Percentiles rank a stretch among this genome's conserved stretches.
phyloP scores from a whole-genome alignment of 2,329 filamentous ascomycete genomes.

The Trichoderma citrinoviride region DNA sequence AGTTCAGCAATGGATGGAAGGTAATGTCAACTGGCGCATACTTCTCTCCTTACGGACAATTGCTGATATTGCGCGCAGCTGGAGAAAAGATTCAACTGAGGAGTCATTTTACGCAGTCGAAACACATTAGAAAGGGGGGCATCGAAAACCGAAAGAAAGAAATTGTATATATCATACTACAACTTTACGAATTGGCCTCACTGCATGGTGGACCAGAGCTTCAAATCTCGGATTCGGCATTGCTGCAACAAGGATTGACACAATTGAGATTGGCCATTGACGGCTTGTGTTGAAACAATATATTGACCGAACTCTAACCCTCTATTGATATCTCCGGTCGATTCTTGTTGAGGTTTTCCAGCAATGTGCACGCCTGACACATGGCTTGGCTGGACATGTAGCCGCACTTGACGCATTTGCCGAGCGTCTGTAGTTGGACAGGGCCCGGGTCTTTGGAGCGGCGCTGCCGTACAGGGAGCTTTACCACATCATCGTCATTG shows the following conservation, averaged over 20 bases:
- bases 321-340: slow-evolving; percentile 57
- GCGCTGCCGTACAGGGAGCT: slow-evolving; percentile 36
- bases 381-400: slow-evolving; percentile 93
- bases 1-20: slow-evolving; percentile 63
- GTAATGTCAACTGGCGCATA: slow-evolving; percentile 41
- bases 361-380: slow-evolving; percentile 88
- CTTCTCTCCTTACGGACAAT: not conserved
- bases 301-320: slow-evolving; percentile 23
- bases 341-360: slow-evolving; percentile 88
- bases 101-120: slow-evolving; percentile 10
- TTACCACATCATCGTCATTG: slow-evolving; percentile 33
- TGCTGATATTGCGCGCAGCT: slow-evolving; percentile 38
- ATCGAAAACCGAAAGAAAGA: slow-evolving; percentile 19
- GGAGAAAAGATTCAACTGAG: slow-evolving; percentile 52
- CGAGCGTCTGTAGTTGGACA: slow-evolving; percentile 66
- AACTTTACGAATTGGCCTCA: not conserved
- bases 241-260: not conserved
- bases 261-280: not conserved
- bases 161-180: slow-evolving; percentile 21
- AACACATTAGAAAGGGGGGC: slow-evolving; percentile 13
- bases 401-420: slow-evolving; percentile 81
- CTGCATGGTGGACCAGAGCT: slow-evolving; percentile 8
- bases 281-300: not conserved
- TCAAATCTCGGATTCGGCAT: slow-evolving; percentile 25
- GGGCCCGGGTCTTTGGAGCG: slow-evolving; percentile 32